Evolutionary conservation across 805 yeast species (phyloP).

Genomic region (Saturnispora hagleri): DNA sequence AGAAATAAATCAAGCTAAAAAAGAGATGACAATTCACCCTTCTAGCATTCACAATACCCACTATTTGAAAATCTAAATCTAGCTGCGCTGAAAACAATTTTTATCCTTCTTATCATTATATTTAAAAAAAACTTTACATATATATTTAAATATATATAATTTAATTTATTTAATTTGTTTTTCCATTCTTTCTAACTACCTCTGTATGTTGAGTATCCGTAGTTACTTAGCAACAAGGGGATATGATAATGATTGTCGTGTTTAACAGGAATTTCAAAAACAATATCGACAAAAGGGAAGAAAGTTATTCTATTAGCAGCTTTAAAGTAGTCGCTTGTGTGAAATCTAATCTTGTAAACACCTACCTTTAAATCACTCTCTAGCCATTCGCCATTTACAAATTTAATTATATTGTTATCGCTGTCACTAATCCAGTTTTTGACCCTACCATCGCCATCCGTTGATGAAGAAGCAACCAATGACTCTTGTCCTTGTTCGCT

Average conservation of each 20-base stretch:
- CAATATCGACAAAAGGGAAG: conserved; percentile 82
- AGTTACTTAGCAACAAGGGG: conserved; percentile 75
- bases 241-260: conserved; percentile 82
- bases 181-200: conserved; percentile 34
- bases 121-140: not conserved
- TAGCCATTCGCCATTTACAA: conserved; percentile 30
- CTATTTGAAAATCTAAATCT: conserved; percentile 37
- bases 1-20: conserved; percentile 56
- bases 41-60: conserved; percentile 54
- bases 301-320: conserved; percentile 41
- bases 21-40: conserved; percentile 61
- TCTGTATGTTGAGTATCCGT: conserved; percentile 84
- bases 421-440: conserved; percentile 45
- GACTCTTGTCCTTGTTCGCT: not conserved
- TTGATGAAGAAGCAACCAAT: conserved; percentile 24
- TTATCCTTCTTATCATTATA: not conserved
- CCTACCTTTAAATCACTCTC: conserved; percentile 41
- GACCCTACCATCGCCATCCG: conserved; percentile 78
- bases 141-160: not conserved
- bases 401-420: conserved; percentile 1
- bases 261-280: conserved; percentile 55
- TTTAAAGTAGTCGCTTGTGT: conserved; percentile 58
- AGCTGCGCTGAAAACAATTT: not conserved
- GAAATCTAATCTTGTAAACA: conserved; percentile 65
- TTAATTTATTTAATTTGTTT: not conserved